Evolutionary conservation across 805 yeast genomes (phyloP).

Genomic region (Teunomyces funiuensis): DNA sequence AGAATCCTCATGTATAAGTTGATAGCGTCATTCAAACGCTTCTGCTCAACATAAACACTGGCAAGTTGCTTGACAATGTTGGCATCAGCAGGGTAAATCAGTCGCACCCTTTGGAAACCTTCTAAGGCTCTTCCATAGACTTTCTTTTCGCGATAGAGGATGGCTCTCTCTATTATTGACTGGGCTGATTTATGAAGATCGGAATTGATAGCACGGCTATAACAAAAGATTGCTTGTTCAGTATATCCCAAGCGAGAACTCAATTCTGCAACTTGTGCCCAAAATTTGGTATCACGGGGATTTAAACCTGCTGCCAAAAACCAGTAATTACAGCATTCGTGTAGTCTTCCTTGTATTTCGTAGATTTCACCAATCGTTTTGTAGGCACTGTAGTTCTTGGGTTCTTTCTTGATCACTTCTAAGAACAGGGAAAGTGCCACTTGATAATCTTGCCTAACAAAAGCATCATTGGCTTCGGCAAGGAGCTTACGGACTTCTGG

Average conservation of each 20-base stretch:
- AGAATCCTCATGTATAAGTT: conserved; percentile 63
- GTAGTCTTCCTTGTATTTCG: conserved; percentile 59
- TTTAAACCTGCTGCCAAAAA: conserved; percentile 75
- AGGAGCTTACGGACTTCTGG: conserved; percentile 71
- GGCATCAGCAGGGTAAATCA: conserved; percentile 56
- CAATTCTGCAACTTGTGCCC: conserved; percentile 74
- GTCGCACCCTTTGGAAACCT: conserved; percentile 61
- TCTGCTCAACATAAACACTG: conserved; percentile 53
- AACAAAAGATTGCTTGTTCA: conserved; percentile 79
- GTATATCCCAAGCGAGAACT: conserved; percentile 64
- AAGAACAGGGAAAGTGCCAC: conserved; percentile 59
- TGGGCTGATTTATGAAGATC: conserved; percentile 49
- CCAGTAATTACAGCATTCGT: conserved; percentile 81
- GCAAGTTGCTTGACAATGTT: conserved; percentile 58
- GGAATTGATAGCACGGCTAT: conserved; percentile 57
- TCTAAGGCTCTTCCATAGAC: conserved; percentile 72
- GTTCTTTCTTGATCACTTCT: conserved; percentile 76
- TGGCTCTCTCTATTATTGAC: conserved; percentile 62
- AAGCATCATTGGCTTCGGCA: conserved; percentile 78
- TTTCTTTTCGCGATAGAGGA: conserved; percentile 64
- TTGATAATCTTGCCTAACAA: conserved; percentile 61
- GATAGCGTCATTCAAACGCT: conserved; percentile 71
- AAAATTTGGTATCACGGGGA: conserved; percentile 72
- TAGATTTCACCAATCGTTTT: conserved; percentile 86
- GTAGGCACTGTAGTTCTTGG: conserved; percentile 79